These are phyloP conservation scores for Phylloporus gajari DNA, from an alignment of 1,284 basidiomycete species.

Conservation along the genomic window DNA sequence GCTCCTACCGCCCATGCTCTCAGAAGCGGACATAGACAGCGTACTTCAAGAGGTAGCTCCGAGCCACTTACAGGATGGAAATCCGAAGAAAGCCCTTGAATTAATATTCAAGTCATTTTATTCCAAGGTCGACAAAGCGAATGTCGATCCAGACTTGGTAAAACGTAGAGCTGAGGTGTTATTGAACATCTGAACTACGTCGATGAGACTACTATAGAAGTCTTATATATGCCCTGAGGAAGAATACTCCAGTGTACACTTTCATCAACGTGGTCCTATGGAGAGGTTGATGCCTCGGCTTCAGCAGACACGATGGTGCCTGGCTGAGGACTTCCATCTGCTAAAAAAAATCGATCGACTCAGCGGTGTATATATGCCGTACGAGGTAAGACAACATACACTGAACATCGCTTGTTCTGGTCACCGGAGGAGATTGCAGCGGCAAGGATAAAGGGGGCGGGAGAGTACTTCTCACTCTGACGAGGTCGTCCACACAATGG, in stretches of 20 bases:
- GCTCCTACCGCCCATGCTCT: constrained; percentile 69
- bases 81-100: constrained; percentile 56
- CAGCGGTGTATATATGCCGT: constrained; percentile 1
- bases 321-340: constrained; percentile 5
- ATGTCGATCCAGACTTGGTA: constrained; percentile 66
- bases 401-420: constrained; percentile 14
- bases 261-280: constrained; percentile 7
- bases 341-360: constrained; percentile 20
- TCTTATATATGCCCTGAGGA: constrained; percentile 2
- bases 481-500: constrained; percentile 80
- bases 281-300: constrained; percentile 10
- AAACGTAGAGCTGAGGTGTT: constrained; percentile 60
- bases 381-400: constrained; percentile 24
- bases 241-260: not conserved
- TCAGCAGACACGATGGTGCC: not conserved
- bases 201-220: constrained; percentile 15
- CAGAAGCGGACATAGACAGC: constrained; percentile 63
- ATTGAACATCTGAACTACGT: constrained; percentile 33
- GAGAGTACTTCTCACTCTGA: constrained; percentile 75
- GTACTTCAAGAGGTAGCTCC: constrained; percentile 56
- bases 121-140: constrained; percentile 64
- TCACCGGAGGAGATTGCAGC: constrained; percentile 8
- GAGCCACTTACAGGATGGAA: constrained; percentile 37
- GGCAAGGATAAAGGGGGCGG: constrained; percentile 48
- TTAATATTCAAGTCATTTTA: constrained; percentile 72